These are phyloP conservation scores for Sporothrix dimorphospora DNA, from an alignment of 2,329 filamentous ascomycete genomes.

Conservation along the genomic window DNA sequence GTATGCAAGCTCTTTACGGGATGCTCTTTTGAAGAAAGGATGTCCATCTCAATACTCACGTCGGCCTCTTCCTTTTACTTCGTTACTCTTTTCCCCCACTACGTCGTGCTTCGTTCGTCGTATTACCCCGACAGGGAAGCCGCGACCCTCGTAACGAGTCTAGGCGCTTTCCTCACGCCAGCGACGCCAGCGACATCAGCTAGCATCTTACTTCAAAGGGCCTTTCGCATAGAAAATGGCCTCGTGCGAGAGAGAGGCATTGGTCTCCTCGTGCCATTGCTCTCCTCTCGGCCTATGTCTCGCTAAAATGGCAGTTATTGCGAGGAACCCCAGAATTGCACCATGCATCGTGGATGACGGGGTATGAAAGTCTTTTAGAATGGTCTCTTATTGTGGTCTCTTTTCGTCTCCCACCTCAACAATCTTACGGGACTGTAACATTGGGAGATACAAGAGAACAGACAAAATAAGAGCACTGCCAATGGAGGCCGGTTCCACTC, in stretches of 20 bases:
- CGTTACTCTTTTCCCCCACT: neutral
- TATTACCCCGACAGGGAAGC: neutral
- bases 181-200: neutral
- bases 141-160: slow-evolving; percentile 3
- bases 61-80: neutral
- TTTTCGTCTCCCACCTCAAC: too few relatives aligned
- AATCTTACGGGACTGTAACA: neutral
- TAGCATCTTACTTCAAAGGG: neutral
- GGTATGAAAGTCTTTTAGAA: neutral
- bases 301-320: slow-evolving; percentile 10
- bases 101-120: neutral
- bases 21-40: neutral
- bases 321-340: too few relatives aligned
- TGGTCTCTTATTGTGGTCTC: too few relatives aligned
- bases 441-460: neutral
- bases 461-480: neutral
- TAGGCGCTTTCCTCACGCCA: neutral
- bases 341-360: neutral
- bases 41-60: neutral
- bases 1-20: neutral
- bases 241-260: neutral
- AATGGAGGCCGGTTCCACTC: neutral
- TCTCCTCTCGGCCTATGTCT: neutral
- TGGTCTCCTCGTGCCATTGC: neutral
- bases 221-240: neutral